Evolutionary conservation across 148 eudicot species (phyloP), one percentile per base, ranked within the genome.

Genomic region (Persicaria maculosa): DNA sequence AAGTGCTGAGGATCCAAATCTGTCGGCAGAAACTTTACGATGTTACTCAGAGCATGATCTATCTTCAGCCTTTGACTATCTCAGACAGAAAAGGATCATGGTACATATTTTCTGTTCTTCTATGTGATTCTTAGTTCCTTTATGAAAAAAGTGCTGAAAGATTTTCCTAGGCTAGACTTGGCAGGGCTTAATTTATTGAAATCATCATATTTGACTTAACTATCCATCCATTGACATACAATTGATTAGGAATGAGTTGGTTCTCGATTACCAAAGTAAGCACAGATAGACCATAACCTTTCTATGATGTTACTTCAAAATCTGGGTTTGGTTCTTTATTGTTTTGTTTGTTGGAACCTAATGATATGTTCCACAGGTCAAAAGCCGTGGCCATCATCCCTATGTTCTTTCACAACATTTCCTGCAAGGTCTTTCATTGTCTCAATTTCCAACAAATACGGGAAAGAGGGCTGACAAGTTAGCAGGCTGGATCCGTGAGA

Each of bases 21-120:
- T 92, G 88, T 89, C 92, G 61, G 93, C 93, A 40, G 88, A 90
- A 79, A 95, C 97, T 46, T 84, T 95, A 67, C 83, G 92, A 67
- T 85, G 96, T 61, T 95, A 92, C 78, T 95, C 99, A 11, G 93
- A 95, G 82, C 97, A 89, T 81, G 99, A 95, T 82, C 93, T 90
- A 73, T 89, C 86, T 85, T 85, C 96, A 65, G 97, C 99, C 78
- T 95, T 92, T 78, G 91, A 85, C 85, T 92, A 87, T 79, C 90
- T 95, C 53, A 88, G 94, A 74, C 91, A 90, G 81, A 90, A 86
- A 74, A 95, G 86, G 82, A 82, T 90, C 78, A 82, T 92, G 97
- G 99, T 95, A 95, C 70, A 53, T 14, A 75, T 11, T 31, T 75
- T 40, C 25, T 50, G 65, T 20, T 47, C 36, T 36, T 65, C 40